Conservation (phyloP, 805 yeast species). For the Clavispora carvajalis region DNA sequence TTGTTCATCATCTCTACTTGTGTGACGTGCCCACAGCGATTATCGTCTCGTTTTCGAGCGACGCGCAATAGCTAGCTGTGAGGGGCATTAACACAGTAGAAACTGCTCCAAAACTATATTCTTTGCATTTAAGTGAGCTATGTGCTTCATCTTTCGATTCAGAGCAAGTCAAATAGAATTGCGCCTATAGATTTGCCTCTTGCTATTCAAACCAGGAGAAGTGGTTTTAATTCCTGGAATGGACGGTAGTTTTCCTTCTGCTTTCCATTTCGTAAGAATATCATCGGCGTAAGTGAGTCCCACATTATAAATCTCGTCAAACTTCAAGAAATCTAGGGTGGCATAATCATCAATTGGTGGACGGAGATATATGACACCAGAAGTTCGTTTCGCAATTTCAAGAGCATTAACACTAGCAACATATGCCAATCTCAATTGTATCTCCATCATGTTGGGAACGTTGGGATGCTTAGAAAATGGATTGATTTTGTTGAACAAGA, state of each 20-base stretch:
- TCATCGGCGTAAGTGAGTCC: slow-evolving; percentile 71
- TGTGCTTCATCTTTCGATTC: background rate
- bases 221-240: slow-evolving; percentile 45
- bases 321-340: slow-evolving; percentile 86
- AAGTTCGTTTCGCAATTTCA: slow-evolving; percentile 76
- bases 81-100: too few species aligned
- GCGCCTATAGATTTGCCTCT: slow-evolving; percentile 7
- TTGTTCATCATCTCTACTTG: too few species aligned
- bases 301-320: slow-evolving; percentile 80
- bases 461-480: slow-evolving; percentile 84
- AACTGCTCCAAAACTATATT: too few species aligned
- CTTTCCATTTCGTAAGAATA: slow-evolving; percentile 47
- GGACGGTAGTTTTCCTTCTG: slow-evolving; percentile 51
- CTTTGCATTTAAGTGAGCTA: too few species aligned
- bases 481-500: slow-evolving; percentile 76
- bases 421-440: slow-evolving; percentile 87
- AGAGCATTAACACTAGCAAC: slow-evolving; percentile 93
- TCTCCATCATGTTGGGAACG: slow-evolving; percentile 92
- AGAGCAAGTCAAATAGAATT: slow-evolving; percentile 12
- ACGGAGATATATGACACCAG: slow-evolving; percentile 81
- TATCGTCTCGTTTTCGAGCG: too few species aligned
- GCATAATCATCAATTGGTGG: slow-evolving; percentile 94
- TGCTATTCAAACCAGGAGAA: background rate
- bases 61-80: too few species aligned
- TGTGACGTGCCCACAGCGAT: too few species aligned